phyloP scores from a whole-genome alignment of 78 protist genomes.

The Emiliania huxleyi region DNA sequence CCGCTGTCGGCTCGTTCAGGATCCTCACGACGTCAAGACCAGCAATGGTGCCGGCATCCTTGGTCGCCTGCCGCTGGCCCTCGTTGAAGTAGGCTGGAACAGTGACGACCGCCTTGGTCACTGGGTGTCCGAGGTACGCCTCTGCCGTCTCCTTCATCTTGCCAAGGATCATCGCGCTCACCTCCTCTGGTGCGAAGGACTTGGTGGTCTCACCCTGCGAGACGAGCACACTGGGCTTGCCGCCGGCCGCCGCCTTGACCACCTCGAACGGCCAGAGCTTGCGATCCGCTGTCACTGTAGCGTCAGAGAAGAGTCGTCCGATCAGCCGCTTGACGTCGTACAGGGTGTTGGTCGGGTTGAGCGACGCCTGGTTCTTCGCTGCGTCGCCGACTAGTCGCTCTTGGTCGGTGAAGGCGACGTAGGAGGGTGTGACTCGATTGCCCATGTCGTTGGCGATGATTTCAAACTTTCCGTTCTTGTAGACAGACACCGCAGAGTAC shows the following conservation, averaged over 20 bases:
- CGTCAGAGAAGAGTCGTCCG: slow-evolving; percentile 74
- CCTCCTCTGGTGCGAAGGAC: slow-evolving; percentile 92
- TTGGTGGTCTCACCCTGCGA: slow-evolving; percentile 73
- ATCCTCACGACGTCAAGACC: slow-evolving; percentile 89
- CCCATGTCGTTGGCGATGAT: slow-evolving; percentile 92
- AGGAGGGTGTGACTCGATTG: slow-evolving; percentile 92
- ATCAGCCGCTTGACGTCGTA: slow-evolving; percentile 93
- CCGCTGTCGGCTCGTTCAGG: slow-evolving; percentile 99
- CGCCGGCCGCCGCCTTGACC: slow-evolving; percentile 78
- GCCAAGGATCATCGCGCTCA: slow-evolving; percentile 91
- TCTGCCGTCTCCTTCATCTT: slow-evolving; percentile 98
- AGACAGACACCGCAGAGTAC: too few relatives aligned
- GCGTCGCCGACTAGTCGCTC: slow-evolving; percentile 85
- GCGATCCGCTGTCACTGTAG: slow-evolving; percentile 65
- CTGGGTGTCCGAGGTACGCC: slow-evolving; percentile 70
- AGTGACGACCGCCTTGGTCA: slow-evolving; percentile 94
- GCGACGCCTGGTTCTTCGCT: slow-evolving; percentile 89
- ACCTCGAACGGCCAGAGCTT: slow-evolving; percentile 72
- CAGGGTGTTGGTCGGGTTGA: slow-evolving; percentile 87
- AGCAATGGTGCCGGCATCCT: slow-evolving; percentile 84
- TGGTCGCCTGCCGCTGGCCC: slow-evolving; percentile 94
- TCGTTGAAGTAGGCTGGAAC: slow-evolving; percentile 99
- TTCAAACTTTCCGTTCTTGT: too few relatives aligned
- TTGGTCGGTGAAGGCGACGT: slow-evolving; percentile 89
- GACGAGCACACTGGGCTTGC: too few relatives aligned